Evolutionary conservation across 768 basidiomycete species (phyloP).

Genomic region (Agaricus bisporus): DNA sequence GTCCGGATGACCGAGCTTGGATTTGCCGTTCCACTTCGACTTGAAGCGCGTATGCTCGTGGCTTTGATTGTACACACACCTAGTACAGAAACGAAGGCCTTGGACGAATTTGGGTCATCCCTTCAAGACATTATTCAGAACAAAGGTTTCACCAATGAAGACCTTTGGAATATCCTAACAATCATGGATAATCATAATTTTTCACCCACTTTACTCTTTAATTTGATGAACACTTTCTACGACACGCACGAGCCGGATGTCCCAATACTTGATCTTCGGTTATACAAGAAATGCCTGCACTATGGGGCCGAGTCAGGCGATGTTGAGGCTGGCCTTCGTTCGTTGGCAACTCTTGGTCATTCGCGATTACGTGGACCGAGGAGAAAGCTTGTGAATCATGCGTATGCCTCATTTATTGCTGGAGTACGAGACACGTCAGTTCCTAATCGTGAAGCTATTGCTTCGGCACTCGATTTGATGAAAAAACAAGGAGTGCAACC

Average conservation of each 20-base stretch:
- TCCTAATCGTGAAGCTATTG: neutral
- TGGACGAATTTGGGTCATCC: neutral
- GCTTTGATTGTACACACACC: neutral
- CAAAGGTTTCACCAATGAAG: neutral
- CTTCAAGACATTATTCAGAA: neutral
- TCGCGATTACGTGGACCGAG: neutral
- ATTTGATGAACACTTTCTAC: neutral
- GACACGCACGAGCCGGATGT: neutral
- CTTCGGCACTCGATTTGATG: slow-evolving; percentile 3
- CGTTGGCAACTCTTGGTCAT: neutral
- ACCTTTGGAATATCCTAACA: neutral
- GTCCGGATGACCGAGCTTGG: slow-evolving; percentile 2
- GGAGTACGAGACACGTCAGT: neutral
- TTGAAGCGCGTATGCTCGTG: slow-evolving; percentile 7
- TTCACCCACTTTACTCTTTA: neutral
- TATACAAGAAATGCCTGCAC: neutral
- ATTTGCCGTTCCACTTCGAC: neutral
- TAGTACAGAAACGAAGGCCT: neutral
- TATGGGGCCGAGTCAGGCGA: neutral
- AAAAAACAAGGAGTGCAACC: slow-evolving; percentile 2
- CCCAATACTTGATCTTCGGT: neutral
- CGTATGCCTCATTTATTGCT: neutral
- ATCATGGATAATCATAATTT: neutral
- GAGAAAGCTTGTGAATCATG: neutral
- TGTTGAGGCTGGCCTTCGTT: neutral